phyloP scores from a whole-genome alignment of 768 basidiomycete genomes.

The Rickenella mellea region DNA sequence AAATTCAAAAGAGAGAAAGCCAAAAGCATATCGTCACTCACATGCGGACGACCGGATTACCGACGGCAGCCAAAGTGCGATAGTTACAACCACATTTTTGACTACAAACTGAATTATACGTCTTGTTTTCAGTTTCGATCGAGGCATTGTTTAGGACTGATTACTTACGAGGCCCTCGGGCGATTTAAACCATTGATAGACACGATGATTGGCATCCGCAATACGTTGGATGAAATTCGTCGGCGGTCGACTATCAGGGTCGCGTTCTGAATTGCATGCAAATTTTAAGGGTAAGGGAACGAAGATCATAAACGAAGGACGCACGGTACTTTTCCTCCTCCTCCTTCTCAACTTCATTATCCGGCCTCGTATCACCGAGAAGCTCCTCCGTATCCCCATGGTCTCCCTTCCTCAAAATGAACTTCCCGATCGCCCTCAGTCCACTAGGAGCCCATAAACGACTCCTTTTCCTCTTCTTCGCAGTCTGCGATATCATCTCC shows the following conservation, averaged over 20 bases:
- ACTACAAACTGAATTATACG: slow-evolving; percentile 31
- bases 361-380: slow-evolving; percentile 8
- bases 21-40: slow-evolving; percentile 18
- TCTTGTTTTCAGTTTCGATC: neutral
- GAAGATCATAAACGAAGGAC: slow-evolving; percentile 3
- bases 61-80: slow-evolving; percentile 43
- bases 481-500: slow-evolving; percentile 26
- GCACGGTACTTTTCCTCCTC: slow-evolving; percentile 8
- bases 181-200: slow-evolving; percentile 31
- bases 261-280: slow-evolving; percentile 19
- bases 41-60: slow-evolving; percentile 32
- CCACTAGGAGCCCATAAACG: slow-evolving; percentile 44
- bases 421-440: slow-evolving; percentile 23
- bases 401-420: slow-evolving; percentile 13
- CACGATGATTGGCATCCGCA: slow-evolving; percentile 22
- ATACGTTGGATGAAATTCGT: slow-evolving; percentile 30
- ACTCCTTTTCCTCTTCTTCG: slow-evolving; percentile 25
- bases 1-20: slow-evolving; percentile 1
- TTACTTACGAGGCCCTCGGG: slow-evolving; percentile 28
- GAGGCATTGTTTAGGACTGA: neutral
- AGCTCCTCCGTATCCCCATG: slow-evolving; percentile 21
- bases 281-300: neutral
- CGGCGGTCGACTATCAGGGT: slow-evolving; percentile 42
- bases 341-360: slow-evolving; percentile 16
- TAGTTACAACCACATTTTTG: slow-evolving; percentile 36